phyloP scores from a whole-genome alignment of 345 rosid genomes.

The Eutrema japonicum region DNA sequence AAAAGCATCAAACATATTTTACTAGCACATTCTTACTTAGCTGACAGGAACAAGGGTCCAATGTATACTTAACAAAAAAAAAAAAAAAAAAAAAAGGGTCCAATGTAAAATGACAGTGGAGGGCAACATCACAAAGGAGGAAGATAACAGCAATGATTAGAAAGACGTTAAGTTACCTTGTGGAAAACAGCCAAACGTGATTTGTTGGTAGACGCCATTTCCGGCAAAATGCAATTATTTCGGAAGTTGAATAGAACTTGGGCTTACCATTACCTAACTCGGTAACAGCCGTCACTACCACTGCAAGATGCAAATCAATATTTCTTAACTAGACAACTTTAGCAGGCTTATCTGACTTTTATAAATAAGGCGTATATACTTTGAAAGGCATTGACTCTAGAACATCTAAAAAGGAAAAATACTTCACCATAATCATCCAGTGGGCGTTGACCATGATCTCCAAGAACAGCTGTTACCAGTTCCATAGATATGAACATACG shows the following conservation, averaged over 20 bases:
- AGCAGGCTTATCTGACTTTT: slow-evolving; percentile 16
- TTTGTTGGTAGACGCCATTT: slow-evolving; percentile 93
- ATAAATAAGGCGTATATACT: neutral
- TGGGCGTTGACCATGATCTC: slow-evolving; percentile 99
- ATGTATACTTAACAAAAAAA: too few relatives aligned
- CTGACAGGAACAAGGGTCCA: slow-evolving; percentile 8
- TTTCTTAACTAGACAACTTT: slow-evolving; percentile 20
- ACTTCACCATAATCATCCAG: slow-evolving; percentile 75
- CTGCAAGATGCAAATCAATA: slow-evolving; percentile 50
- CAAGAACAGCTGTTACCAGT: slow-evolving; percentile 95
- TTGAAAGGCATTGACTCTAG: slow-evolving; percentile 14
- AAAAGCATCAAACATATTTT: slow-evolving; percentile 12
- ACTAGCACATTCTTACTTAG: slow-evolving; percentile 8
- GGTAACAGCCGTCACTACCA: slow-evolving; percentile 93
- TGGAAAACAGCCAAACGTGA: slow-evolving; percentile 91
- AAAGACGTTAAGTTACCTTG: slow-evolving; percentile 60
- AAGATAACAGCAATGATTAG: slow-evolving; percentile 9
- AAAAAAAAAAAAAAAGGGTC: too few relatives aligned
- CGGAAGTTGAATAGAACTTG: slow-evolving; percentile 90
- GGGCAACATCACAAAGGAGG: slow-evolving; percentile 5
- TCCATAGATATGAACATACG: slow-evolving; percentile 95
- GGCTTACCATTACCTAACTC: slow-evolving; percentile 92
- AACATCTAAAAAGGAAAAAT: slow-evolving; percentile 4
- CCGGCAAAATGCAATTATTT: slow-evolving; percentile 83
- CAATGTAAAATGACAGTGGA: neutral